Conservation (phyloP, 805 yeast species). For the Saccharomyces mikatae region DNA sequence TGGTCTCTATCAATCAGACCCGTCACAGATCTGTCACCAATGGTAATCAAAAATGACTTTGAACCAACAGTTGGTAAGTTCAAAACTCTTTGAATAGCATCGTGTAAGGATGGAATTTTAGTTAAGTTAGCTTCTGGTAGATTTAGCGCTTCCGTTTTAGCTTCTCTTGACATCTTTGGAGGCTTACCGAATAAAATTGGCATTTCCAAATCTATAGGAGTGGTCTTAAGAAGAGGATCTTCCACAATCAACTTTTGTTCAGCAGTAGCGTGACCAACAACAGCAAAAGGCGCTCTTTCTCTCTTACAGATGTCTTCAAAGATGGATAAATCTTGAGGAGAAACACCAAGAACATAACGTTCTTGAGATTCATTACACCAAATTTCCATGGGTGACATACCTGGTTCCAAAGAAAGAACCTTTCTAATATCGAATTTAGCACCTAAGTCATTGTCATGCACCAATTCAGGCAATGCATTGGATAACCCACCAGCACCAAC, state of each 20-base stretch:
- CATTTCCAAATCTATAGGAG: conserved; percentile 95
- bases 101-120: conserved; percentile 37
- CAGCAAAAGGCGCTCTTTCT: conserved; percentile 94
- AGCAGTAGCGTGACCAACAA: conserved; percentile 87
- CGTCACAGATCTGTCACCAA: conserved; percentile 96
- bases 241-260: conserved; percentile 77
- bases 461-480: conserved; percentile 94
- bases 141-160: conserved; percentile 52
- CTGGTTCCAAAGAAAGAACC: conserved; percentile 84
- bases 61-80: conserved; percentile 92
- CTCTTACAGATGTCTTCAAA: conserved; percentile 81
- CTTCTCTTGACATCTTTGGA: conserved; percentile 83
- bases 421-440: conserved; percentile 88
- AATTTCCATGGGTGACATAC: conserved; percentile 99
- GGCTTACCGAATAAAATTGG: conserved; percentile 92
- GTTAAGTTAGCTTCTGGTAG: conserved; percentile 35
- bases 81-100: conserved; percentile 74
- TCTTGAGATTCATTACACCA: conserved; percentile 99
- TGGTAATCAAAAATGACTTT: conserved; percentile 89
- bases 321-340: conserved; percentile 60
- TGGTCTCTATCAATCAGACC: conserved; percentile 96
- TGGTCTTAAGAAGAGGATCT: conserved; percentile 66
- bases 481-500: conserved; percentile 99
- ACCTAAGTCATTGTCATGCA: conserved; percentile 93
- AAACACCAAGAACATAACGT: conserved; percentile 89